Base-by-base conservation (phyloP, 495 filamentous ascomycete genomes). In the Penicillium parvum region DNA sequence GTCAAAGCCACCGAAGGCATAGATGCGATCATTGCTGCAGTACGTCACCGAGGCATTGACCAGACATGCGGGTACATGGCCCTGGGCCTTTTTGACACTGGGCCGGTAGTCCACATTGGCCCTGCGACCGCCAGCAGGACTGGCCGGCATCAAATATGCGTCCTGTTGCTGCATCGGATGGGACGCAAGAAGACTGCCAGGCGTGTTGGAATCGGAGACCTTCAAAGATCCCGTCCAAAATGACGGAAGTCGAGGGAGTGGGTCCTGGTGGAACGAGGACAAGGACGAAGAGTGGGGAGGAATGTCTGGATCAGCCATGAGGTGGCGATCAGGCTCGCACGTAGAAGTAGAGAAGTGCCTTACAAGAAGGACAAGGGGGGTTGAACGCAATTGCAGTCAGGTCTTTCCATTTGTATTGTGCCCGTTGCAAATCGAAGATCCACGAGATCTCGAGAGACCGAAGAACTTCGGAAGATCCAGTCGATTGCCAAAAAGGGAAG, bases 1-100 rank as follows among this genome's bases (percentile, higher is more conserved):
- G 58, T 98, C 92, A 53, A 98, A 98, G n/a, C 92, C 92, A 9
- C 92, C 92, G 68, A 98, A 98, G 18, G 90, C 92, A 66, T 96
- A 96, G 52, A 98, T 96, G 59, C 86, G 81, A 66, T 96, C 90
- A 64, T 95, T 87, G 32, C 88, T 88, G 57, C 90, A 95, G 64
- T 95, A 96, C 12, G 92, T 97, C 38, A 97, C 90, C 10, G 94
- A 96, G 40, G 92, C 92, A 73, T 96, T 97, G 40, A 97, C 91
- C 28, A 98, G 77, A 57, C 92, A 96, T 36, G 94, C 89, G 7
- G 95, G 90, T 38, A 89, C 74, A 63, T 92, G 87, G 28, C 92
- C 92, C 37, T 88, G 74, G 5, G 85, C 85, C 53, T 83, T 83
- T 17, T 82, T 86, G 12, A 95, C 82, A 55, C 78, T 83, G 7